A percentile compares a stretch with the other conserved stretches of the same genome.
Evolutionary conservation across 2,329 filamentous ascomycete species (phyloP).

Genomic region (Rhexocercosporidium sp.): DNA sequence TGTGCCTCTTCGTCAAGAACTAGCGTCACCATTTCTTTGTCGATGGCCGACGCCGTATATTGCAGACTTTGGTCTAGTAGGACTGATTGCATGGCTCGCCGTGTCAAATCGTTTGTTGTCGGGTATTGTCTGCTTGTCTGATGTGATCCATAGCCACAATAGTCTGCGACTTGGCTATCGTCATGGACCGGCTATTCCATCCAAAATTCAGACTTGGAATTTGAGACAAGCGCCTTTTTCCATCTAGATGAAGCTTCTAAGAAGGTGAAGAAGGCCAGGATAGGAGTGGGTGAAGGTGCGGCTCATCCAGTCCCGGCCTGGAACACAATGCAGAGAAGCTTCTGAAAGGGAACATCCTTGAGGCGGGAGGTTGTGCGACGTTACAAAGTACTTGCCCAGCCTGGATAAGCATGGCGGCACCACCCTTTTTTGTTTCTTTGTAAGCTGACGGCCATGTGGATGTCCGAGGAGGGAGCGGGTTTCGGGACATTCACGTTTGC

Average conservation of each 20-base stretch:
- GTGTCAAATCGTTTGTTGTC: not conserved
- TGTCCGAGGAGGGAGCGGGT: too few species aligned
- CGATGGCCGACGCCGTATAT: not conserved
- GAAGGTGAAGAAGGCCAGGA: not conserved
- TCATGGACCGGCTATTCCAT: not conserved
- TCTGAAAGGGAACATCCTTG: not conserved
- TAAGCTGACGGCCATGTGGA: not conserved
- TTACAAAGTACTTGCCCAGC: slow-evolving; percentile 10
- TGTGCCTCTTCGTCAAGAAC: not conserved
- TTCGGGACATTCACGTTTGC: not conserved
- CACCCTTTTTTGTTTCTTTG: not conserved
- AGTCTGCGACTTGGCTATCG: not conserved
- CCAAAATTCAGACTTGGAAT: not conserved
- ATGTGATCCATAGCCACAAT: not conserved
- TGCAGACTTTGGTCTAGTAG: not conserved
- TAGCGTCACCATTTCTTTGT: not conserved
- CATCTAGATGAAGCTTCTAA: not conserved
- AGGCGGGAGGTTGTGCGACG: slow-evolving; percentile 15
- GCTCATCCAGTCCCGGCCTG: not conserved
- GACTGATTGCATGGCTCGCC: not conserved
- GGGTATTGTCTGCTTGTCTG: not conserved
- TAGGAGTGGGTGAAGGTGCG: not conserved
- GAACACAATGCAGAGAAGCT: not conserved
- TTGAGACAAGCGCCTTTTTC: not conserved
- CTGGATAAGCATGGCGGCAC: slow-evolving; percentile 3